Base-by-base conservation (phyloP, 164 flowering plant genomes). In the Piper betle region DNA sequence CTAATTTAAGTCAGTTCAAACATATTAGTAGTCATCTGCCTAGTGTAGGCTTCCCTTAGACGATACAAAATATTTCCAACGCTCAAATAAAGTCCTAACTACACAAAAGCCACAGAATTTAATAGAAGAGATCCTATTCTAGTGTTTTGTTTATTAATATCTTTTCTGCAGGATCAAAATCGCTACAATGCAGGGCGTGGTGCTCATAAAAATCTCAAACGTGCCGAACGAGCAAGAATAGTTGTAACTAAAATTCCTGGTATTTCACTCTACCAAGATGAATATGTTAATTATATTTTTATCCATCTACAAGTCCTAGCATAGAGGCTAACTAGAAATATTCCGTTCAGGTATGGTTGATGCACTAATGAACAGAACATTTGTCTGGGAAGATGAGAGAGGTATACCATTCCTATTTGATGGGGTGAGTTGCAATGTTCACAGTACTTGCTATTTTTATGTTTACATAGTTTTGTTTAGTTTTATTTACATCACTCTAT, bases 161-260 rank as follows among this genome's bases (percentile, higher is more conserved):
- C 50, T 1, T 43, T 43, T 43, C 12, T 43, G 68, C 80, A 91
- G 97, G 97, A 91, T 73, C 77, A 75, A 10, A 87, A 79, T 61
- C 78, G 96, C n/a, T 91, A 88, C 62, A 82, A 70, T 77, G 89
- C 97, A 53, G 97, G 96, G 41, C 81, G 91, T 79, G 96, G 97
- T 64, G 86, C 75, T 56, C 97, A 91, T 73, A 71, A 84, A 55
- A 86, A 81, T 70, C 82, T 91, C 52, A 88, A 88, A 72, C 91
- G 91, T 61, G 96, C 97, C 38, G 97, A 91, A 67, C 74, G 83
- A 71, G 96, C 96, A 72, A 76, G 96, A 59, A 77, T 88, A 18
- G 75, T 82, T 62, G 77, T 86, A 16, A 84, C 48, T 76, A 91
- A 91, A 79, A 88, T 91, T 72, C 92, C 97, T 76, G 89, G 97